Base-by-base conservation (phyloP, 495 filamentous ascomycete genomes). In the Xanthoparmelia taractica region DNA sequence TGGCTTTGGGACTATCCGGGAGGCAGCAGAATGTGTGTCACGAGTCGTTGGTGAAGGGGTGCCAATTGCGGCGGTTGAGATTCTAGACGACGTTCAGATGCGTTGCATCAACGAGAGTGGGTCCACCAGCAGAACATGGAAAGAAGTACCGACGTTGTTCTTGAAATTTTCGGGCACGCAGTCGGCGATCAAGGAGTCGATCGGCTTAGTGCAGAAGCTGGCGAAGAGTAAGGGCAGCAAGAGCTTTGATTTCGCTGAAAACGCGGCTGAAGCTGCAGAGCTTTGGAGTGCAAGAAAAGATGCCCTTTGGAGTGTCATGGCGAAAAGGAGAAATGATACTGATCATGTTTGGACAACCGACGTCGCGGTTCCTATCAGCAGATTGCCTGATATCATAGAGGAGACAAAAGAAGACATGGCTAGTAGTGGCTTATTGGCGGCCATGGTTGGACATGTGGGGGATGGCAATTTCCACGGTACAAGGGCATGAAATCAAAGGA, bases 21-120 rank as follows among this genome's bases (percentile, higher is more conserved):
- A 87, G 69, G 89, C 89, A 2, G 87, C 88, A 0, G 79, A 82
- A 6, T 86, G 85, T 1, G 89, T 87, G 1, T 83, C 85, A 18
- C 79, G 80, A 57, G 82, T 92, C 13, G 85, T 92, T 77, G 82
- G 86, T 59, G 79, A 84, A 20, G 89, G 87, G 6, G 79, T 92
- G 5, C 89, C 86, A 0, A 82, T 93, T 23, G 88, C 87, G 0
- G 87, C 87, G 4, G 87, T 93, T 79, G 89, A 92, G 72, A 84
- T 93, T 65, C 85, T 93, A 82, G 89, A 92, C 68, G 88, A 92
- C 60, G 86, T 91, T 0, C 87, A 90, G 71, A 92, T 93, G 89
- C 75, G 76, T 58, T 87, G 89, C 20, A 84, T 93, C 67, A 93
- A 92, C 71, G 76, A 84, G 56, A 80, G 85, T 36, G 87, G 87